Evolutionary conservation across 208 protist species (phyloP).

Genomic region (Acanthamoeba triangularis): DNA sequence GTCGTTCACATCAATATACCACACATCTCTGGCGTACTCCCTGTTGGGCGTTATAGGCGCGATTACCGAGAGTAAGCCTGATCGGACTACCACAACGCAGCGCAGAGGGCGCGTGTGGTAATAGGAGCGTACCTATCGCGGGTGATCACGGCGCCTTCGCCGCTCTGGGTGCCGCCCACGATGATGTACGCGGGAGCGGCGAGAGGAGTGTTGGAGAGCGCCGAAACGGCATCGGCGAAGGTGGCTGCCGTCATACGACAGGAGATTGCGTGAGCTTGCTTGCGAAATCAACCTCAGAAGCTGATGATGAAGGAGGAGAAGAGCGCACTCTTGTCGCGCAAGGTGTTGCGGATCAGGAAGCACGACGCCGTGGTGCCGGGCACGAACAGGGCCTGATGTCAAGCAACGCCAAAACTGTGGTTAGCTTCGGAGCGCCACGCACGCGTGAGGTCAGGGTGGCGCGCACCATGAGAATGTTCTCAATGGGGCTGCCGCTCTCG

Average conservation of each 20-base stretch:
- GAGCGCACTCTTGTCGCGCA: not conserved
- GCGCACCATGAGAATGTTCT: slow-evolving; percentile 19
- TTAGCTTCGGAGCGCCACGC: not conserved
- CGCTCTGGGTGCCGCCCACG: slow-evolving; percentile 25
- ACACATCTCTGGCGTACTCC: slow-evolving; percentile 2
- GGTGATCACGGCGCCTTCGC: slow-evolving; percentile 31
- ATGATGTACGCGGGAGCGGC: slow-evolving; percentile 61
- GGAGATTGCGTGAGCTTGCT: not conserved
- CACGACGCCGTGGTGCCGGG: slow-evolving; percentile 30
- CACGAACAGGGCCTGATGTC: slow-evolving; percentile 2
- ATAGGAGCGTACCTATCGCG: not conserved
- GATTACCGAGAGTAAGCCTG: not conserved
- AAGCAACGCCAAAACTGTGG: not conserved
- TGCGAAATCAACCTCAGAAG: too few species aligned
- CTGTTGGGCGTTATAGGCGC: not conserved
- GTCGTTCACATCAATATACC: slow-evolving; percentile 38
- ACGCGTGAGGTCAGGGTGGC: not conserved
- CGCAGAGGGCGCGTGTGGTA: too few species aligned
- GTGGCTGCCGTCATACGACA: not conserved
- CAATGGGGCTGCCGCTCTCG: not conserved
- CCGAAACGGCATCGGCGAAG: not conserved
- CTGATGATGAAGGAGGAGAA: not conserved
- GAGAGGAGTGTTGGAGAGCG: not conserved
- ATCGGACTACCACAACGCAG: not conserved
- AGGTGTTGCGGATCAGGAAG: slow-evolving; percentile 45